Evolutionary conservation across 2,329 filamentous ascomycete genomes (phyloP), one percentile per base, ranked within the genome.

Genomic region (Thelonectria blattea): DNA sequence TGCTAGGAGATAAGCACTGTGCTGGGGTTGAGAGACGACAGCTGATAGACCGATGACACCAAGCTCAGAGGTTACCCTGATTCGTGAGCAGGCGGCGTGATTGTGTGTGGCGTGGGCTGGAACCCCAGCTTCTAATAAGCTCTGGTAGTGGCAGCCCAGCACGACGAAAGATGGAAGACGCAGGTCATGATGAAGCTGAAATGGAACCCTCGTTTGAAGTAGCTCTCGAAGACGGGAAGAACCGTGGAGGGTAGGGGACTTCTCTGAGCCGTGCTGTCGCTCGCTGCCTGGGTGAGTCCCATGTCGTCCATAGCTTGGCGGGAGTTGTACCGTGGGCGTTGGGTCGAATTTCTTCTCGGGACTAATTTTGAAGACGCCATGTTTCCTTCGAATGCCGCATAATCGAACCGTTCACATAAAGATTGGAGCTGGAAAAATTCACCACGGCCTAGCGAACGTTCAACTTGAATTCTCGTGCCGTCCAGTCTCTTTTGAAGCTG

Each of bases 1-100:
- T 56, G 37, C 24, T n/a, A 45, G n/a, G 24, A 70, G 68, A 71
- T 70, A 70, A 71, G 68, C 68, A 68, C 68, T 61, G 61, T 59
- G 61, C 65, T 64, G 61, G 49, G 58, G 48, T 48, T 41, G 15
- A 24, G 11, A 57, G 41, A 42, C 27, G 43, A 46, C 48, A 46
- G 39, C 47, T 14, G 22, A 57, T 37, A 18, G 53, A 34, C 53
- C 53, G 20, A 43, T 56, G 43, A 45, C n/a, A n/a, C 8, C 34
- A 37, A 37, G 34, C 34, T 15, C 6, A 37, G 41, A 15, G 18
- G 46, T 45, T 15, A 32, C 22, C 47, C 48, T 46, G 42, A 37
- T 55, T 61, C 43, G 51, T 48, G 58, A 52, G 22, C 52, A 32
- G 32, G 30, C 45, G 27, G 30, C 9, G 27, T 18, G 39, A 65